Evolutionary conservation across 805 yeast species (phyloP), one percentile per base, ranked within the genome.

Genomic region (Jamesozyma gamospora): DNA sequence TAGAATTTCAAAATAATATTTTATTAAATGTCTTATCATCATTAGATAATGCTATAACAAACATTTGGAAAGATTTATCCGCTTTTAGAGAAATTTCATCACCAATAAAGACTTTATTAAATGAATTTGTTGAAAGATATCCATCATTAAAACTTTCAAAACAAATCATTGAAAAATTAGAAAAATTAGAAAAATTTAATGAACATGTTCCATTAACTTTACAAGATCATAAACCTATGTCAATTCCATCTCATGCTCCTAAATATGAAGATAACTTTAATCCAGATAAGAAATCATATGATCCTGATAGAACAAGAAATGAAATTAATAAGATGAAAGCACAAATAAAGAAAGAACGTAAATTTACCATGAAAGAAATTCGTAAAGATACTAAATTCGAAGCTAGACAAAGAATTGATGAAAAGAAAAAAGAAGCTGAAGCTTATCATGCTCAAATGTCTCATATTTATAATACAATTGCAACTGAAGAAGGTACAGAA

Each of bases 251-350:
- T 2, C 74, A 73, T 53, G 82, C 87, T 28, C 99, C 99, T 48
- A 79, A 83, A 63, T 92, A 82, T 59, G 96, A 90, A 64, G 97
- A 86, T 55, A 86, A 87, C 69, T 92, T 80, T 74, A 90, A 88
- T 65, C 95, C 96, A 41, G 96, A 86, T 57, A 84, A 79, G 75
- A 88, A 84, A 66, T 83, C 94, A 8, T 82, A 86, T 60, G 96
- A 90, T 60, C 74, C 82, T 38, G 82, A 88, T 58, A 71, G 78
- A 50, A 78, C 81, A 44, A 73, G 92, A 62, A 84, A 79, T 49
- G 97, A 92, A 62, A 64, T 84, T 50, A 72, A 71, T 58, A 92
- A 92, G 70, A 74, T 90, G 68, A 76, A 74, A 63, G 78, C 82
- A 16, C 85, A 83, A 65, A 66, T 87, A 63, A 92, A 92, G 77